Evolutionary conservation across 768 basidiomycete species (phyloP), one percentile per base, ranked within the genome.

Genomic region (Neoboletus subvelutipes): DNA sequence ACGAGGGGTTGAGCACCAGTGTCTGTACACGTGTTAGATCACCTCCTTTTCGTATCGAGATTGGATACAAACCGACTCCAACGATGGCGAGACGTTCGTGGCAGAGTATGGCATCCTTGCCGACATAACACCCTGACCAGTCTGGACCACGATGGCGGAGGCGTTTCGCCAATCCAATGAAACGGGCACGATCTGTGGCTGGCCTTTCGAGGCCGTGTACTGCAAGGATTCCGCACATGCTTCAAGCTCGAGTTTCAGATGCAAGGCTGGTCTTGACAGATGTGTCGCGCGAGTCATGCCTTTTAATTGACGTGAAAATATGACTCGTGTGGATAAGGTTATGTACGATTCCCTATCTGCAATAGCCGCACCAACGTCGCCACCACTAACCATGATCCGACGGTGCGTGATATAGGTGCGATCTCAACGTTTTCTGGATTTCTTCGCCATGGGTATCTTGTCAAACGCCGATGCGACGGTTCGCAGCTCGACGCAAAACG

Each of bases 51-150:
- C 8, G 24, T 4, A 43, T 7, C 9, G 59, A 45, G 49, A 31
- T 5, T 1, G 10, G 31, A 36, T 28, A 78, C 85, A 73, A 57
- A 96, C 96, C 96, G 61, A 99, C 93, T 67, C 97, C 97, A 55
- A 98, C 97, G 73, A 99, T 90, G 39, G 97, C 97, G 52, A 99
- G 83, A 54, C 97, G 88, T 71, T 99, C 97, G 64, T 99, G 97
- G 34, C 91, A 90, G 60, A 99, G 84, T 56, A 97, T 83, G 41
- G 83, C 80, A 50, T 87, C 80, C 71, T 86, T 84, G 45, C 90
- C 91, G 60, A 94, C 90, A 73, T 85, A 88, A 75, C 92, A 96
- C 29, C 97, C 97, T 15, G 93, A 94, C 97, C 97, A 99, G 75
- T 99, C 97, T 12, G 97, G 97, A 15, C 97, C 97, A 60, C 95